Conservation (phyloP, 768 basidiomycete species). For the Russula abietina region DNA sequence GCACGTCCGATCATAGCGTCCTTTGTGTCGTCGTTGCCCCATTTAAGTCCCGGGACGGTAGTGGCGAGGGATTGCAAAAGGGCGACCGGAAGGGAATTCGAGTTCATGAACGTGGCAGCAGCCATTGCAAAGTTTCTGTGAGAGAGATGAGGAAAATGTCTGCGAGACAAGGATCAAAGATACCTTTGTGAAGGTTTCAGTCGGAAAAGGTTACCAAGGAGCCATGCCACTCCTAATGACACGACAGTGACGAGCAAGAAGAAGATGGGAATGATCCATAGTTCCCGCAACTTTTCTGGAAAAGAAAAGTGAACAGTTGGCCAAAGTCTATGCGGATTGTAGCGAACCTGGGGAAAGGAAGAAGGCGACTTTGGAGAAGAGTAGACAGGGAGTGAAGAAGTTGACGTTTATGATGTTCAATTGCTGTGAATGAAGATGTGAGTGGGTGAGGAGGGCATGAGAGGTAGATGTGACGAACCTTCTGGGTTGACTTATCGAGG, state of each 20-base stretch:
- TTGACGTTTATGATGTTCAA: slow-evolving; percentile 80
- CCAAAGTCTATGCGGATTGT: neutral
- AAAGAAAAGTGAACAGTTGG: neutral
- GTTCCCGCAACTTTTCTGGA: slow-evolving; percentile 65
- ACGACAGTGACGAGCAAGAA: slow-evolving; percentile 70
- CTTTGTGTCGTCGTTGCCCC: slow-evolving; percentile 73
- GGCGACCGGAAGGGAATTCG: slow-evolving; percentile 91
- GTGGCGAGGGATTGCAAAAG: slow-evolving; percentile 86
- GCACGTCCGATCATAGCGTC: slow-evolving; percentile 90
- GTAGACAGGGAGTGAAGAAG: slow-evolving; percentile 80
- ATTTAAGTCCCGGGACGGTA: slow-evolving; percentile 76
- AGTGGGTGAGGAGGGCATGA: neutral
- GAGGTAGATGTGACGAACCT: slow-evolving; percentile 47
- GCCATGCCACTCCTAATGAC: slow-evolving; percentile 63
- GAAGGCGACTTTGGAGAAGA: slow-evolving; percentile 95
- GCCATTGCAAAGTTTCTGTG: slow-evolving; percentile 71
- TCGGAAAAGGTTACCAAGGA: slow-evolving; percentile 55
- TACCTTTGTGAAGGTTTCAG: slow-evolving; percentile 75
- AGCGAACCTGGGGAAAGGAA: slow-evolving; percentile 60
- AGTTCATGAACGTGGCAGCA: slow-evolving; percentile 88
- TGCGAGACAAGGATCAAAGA: neutral
- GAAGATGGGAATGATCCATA: slow-evolving; percentile 84
- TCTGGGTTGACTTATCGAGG: slow-evolving; percentile 84
- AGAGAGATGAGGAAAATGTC: neutral
- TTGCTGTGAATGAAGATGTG: slow-evolving; percentile 40